Evolutionary conservation across 73 alveolate species (phyloP).

Genomic region (Paramecium octaurelia): DNA sequence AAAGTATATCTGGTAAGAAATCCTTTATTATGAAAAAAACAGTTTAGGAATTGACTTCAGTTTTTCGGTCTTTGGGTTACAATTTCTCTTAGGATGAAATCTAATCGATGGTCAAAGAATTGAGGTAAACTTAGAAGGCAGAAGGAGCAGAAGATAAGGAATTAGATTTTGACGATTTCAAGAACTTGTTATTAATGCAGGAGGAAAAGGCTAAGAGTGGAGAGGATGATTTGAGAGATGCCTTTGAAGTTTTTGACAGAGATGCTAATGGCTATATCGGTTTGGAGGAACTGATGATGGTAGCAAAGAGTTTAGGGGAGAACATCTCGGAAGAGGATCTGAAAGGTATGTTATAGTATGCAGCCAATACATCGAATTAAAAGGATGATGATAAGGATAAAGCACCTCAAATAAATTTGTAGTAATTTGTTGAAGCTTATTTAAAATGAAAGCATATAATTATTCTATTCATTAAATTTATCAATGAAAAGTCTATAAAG

Average conservation of each 20-base stretch:
- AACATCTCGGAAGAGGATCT: conserved; percentile 25
- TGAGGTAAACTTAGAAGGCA: neutral
- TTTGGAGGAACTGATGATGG: conserved; percentile 9
- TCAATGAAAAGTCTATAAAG: neutral
- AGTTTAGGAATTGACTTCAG: conserved; percentile 37
- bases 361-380: neutral
- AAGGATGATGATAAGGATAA: conserved; percentile 9
- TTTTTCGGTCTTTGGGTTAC: conserved; percentile 21
- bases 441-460: neutral
- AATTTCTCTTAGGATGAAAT: conserved; percentile 5
- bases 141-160: neutral
- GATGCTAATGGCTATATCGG: conserved; percentile 37
- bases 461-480: neutral
- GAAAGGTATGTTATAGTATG: neutral
- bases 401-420: neutral
- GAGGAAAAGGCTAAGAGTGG: neutral
- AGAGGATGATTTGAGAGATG: conserved; percentile 38
- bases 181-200: neutral
- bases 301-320: conserved; percentile 40
- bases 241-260: conserved; percentile 48
- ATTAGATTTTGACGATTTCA: neutral
- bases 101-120: conserved; percentile 4
- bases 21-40: neutral
- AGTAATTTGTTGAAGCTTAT: neutral
- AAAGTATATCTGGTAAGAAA: neutral